A percentile compares a stretch with the other conserved stretches of the same genome.
Conservation (phyloP, 495 filamentous ascomycete genomes). For the Neurospora sublineolata region DNA sequence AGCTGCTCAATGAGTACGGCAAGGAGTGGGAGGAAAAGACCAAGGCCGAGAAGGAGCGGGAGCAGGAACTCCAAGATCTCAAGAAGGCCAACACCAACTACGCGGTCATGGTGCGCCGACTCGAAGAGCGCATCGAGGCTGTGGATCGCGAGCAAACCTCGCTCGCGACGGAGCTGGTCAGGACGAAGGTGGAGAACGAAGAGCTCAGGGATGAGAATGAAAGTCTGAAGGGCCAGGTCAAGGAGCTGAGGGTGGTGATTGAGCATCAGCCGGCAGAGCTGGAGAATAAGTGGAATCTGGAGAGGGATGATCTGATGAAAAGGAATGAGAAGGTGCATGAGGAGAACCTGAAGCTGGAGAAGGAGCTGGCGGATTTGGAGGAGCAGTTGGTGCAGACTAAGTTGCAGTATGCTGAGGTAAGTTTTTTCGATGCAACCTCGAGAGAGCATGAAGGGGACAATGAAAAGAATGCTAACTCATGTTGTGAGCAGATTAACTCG, state of each 20-base stretch:
- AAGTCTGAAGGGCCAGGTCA: constrained; percentile 67
- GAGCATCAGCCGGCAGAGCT: constrained; percentile 84
- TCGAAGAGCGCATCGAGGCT: constrained; percentile 82
- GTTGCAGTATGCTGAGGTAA: constrained; percentile 89
- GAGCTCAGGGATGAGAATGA: constrained; percentile 81
- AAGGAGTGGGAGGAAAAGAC: constrained; percentile 88
- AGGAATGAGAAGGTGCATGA: constrained; percentile 90
- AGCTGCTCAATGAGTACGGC: constrained; percentile 67
- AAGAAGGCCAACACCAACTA: constrained; percentile 53
- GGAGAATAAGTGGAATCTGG: constrained; percentile 65
- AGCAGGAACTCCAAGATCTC: constrained; percentile 69
- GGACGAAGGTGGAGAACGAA: constrained; percentile 86
- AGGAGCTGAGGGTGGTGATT: constrained; percentile 70
- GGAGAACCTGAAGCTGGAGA: constrained; percentile 79
- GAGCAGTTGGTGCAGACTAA: constrained; percentile 87
- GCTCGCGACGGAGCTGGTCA: constrained; percentile 80
- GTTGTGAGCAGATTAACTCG: constrained; percentile 45
- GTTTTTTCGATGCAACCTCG: constrained; percentile 8
- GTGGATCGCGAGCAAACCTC: constrained; percentile 89
- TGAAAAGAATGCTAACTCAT: constrained; percentile 8
- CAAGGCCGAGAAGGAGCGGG: constrained; percentile 62
- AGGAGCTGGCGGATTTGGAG: constrained; percentile 88
- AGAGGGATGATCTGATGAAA: constrained; percentile 88
- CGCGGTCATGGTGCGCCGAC: constrained; percentile 55
- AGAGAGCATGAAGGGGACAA: background rate